A percentile compares a stretch with the other conserved stretches of the same genome.
phyloP scores from a whole-genome alignment of 805 yeast genomes.

The Kazachstania psychrophila region DNA sequence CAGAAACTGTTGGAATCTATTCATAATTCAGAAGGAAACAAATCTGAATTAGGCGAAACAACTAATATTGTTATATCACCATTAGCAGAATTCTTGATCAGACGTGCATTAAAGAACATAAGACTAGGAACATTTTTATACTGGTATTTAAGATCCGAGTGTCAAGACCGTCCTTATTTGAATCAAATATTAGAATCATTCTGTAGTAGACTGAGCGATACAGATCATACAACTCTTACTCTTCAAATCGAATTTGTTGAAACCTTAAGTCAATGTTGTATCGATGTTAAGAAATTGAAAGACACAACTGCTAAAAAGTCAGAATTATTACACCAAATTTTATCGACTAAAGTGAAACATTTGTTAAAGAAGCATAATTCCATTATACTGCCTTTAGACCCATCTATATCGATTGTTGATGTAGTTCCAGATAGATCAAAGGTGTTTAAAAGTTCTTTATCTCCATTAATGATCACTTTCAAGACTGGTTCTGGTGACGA shows the following conservation, averaged over 20 bases:
- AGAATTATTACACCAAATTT: slow-evolving; percentile 47
- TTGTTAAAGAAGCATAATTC: slow-evolving; percentile 36
- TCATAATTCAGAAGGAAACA: slow-evolving; percentile 8
- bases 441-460: slow-evolving; percentile 84
- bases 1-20: slow-evolving; percentile 8
- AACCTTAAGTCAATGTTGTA: slow-evolving; percentile 55
- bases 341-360: slow-evolving; percentile 33
- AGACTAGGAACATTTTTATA: slow-evolving; percentile 73
- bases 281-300: slow-evolving; percentile 50
- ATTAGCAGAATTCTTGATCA: slow-evolving; percentile 64
- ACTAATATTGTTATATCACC: slow-evolving; percentile 44
- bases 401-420: slow-evolving; percentile 64
- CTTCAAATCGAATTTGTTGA: slow-evolving; percentile 64
- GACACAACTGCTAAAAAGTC: slow-evolving; percentile 73
- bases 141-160: slow-evolving; percentile 88
- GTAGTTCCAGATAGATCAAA: slow-evolving; percentile 68
- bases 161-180: slow-evolving; percentile 54
- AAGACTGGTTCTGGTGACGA: slow-evolving; percentile 42
- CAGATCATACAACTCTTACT: slow-evolving; percentile 27
- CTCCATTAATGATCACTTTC: slow-evolving; percentile 79
- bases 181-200: slow-evolving; percentile 41
- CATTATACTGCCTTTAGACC: slow-evolving; percentile 74
- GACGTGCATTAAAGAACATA: slow-evolving; percentile 55
- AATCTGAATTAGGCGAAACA: slow-evolving; percentile 9
- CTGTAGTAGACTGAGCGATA: slow-evolving; percentile 28